These are phyloP conservation scores for Aspergillus pseudotamarii DNA, from an alignment of 2,329 filamentous ascomycete genomes.

Conservation along the genomic window DNA sequence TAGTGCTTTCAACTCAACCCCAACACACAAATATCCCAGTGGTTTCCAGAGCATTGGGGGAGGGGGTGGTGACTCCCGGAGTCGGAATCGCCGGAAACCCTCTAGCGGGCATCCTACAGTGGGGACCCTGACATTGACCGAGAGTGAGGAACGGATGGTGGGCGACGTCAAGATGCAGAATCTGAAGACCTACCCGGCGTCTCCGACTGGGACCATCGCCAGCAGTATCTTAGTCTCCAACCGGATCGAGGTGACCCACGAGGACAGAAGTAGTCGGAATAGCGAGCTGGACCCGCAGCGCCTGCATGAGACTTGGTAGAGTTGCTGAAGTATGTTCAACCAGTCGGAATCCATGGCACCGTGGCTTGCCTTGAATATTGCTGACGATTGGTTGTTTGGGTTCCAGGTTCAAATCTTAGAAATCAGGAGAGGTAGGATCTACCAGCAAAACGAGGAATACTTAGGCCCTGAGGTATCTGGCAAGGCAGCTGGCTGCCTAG, in stretches of 20 bases:
- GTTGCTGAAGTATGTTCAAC: too few relatives aligned
- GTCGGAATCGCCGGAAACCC: slow-evolving; percentile 35
- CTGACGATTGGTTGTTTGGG: too few relatives aligned
- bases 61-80: slow-evolving; percentile 28
- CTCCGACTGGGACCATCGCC: slow-evolving; percentile 12
- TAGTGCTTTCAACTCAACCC: slow-evolving; percentile 40
- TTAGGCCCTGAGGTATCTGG: too few relatives aligned
- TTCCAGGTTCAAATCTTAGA: too few relatives aligned
- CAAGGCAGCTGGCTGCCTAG: too few relatives aligned
- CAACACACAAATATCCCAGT: slow-evolving; percentile 43
- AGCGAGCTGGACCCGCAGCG: not conserved
- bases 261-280: slow-evolving; percentile 7
- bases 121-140: slow-evolving; percentile 41
- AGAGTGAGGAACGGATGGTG: slow-evolving; percentile 52
- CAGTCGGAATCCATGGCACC: not conserved
- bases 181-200: slow-evolving; percentile 28
- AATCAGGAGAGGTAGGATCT: not conserved
- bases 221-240: slow-evolving; percentile 48
- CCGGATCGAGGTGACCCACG: slow-evolving; percentile 41
- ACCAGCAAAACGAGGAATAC: too few relatives aligned
- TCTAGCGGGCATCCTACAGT: slow-evolving; percentile 40
- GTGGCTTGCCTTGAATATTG: not conserved
- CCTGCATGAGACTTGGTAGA: not conserved
- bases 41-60: slow-evolving; percentile 28
- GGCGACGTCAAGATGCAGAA: slow-evolving; percentile 46